phyloP scores from a whole-genome alignment of 176 grass and related monocot genomes.

The Aegilops umbellulata region DNA sequence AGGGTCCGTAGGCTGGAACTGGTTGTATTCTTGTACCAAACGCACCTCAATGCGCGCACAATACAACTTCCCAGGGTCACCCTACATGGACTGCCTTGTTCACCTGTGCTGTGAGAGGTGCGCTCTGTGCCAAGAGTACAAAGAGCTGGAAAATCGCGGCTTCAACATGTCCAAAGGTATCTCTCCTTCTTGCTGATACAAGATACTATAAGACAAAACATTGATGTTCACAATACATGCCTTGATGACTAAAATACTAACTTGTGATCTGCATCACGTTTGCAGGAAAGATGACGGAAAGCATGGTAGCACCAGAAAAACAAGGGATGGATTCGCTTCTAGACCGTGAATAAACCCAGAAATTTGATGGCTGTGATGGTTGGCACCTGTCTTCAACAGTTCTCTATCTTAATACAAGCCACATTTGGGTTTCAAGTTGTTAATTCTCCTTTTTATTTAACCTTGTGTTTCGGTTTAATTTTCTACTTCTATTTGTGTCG shows the following conservation, averaged over 20 bases:
- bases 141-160: conserved; percentile 55
- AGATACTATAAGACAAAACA: neutral
- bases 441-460: neutral
- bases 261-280: neutral
- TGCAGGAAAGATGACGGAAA: conserved; percentile 33
- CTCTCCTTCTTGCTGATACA: neutral
- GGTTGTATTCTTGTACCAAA: conserved; percentile 58
- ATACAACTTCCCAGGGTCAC: conserved; percentile 39
- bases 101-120: conserved; percentile 61
- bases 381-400: neutral
- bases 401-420: neutral
- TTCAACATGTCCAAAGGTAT: conserved; percentile 64
- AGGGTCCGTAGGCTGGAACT: conserved; percentile 21
- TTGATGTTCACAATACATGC: neutral
- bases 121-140: conserved; percentile 65
- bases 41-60: conserved; percentile 41
- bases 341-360: neutral
- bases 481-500: neutral
- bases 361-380: neutral
- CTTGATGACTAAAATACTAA: conserved; percentile 8
- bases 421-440: neutral
- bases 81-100: conserved; percentile 62
- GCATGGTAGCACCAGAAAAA: conserved; percentile 34
- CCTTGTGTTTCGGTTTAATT: neutral
- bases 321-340: conserved; percentile 42